Percentiles rank a stretch among this genome's conserved stretches.
These are phyloP conservation scores for Hericium rajendrae DNA, from an alignment of 768 basidiomycete species.

Conservation along the genomic window DNA sequence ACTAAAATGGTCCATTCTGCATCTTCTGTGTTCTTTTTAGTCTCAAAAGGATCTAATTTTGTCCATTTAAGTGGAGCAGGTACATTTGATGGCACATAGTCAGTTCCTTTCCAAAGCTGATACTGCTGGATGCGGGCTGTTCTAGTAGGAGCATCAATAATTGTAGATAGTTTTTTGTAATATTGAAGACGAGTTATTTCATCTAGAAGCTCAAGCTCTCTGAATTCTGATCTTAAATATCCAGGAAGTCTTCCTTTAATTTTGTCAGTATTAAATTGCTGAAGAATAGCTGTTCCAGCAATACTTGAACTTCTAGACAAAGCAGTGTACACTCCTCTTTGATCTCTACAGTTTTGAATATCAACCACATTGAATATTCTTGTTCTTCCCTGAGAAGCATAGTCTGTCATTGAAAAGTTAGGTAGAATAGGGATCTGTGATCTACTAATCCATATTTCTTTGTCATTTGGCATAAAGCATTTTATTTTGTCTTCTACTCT, in stretches of 20 bases:
- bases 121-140: not conserved
- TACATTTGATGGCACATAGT: not conserved
- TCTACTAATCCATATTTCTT: not conserved
- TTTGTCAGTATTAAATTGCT: conserved; percentile 4
- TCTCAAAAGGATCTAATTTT: not conserved
- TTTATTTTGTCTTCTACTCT: not conserved
- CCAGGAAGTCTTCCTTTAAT: conserved; percentile 7
- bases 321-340: conserved; percentile 16
- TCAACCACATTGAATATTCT: conserved; percentile 12
- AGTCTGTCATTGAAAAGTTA: conserved; percentile 19
- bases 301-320: conserved; percentile 13
- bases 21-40: not conserved
- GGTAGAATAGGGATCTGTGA: conserved; percentile 12
- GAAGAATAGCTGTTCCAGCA: conserved; percentile 12
- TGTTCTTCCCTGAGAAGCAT: conserved; percentile 15
- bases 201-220: conserved; percentile 9
- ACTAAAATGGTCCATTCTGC: not conserved
- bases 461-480: conserved; percentile 6
- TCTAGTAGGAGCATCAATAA: not conserved
- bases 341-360: conserved; percentile 4
- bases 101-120: not conserved
- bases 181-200: conserved; percentile 4
- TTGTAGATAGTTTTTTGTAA: not conserved
- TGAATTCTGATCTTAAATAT: conserved; percentile 13
- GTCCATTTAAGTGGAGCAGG: conserved; percentile 1